Evolutionary conservation across 176 grass and related monocot species (phyloP), one percentile per base, ranked within the genome.

Genomic region (Metroxylon sagu): DNA sequence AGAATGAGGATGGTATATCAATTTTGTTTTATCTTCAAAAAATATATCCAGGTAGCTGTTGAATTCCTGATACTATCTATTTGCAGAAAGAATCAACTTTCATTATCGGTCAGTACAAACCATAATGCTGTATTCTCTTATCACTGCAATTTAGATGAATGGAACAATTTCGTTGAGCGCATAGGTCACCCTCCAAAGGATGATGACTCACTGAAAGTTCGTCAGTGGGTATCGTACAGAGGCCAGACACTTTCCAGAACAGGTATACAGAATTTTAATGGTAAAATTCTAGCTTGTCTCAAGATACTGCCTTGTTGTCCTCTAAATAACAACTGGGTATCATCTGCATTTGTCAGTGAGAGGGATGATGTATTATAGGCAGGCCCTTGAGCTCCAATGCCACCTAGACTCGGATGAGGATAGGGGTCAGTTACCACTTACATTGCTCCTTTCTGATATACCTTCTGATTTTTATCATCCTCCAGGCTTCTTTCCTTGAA

Each of bases 361-460:
- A 92, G 93, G 93, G 72, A 89, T 98, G 84, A 98, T 98, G 93
- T 98, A 98, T 73, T 98, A 98, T 25, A 83, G 74, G 60, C 72
- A 1, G 26, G 93, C 93, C 54, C 81, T 98, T 73, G 48, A 83
- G 61, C 62, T 80, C 62, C 93, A 98, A 53, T 92, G 51, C 48
- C 51, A 31, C 14, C 76, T 92, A 65, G 93, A 98, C 65, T 62
- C 26, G 18, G 64, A 15, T 56, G 16, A 21, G 5, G 64, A 81
- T 81, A 30, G 18, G 30, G 81, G 93, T 97, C 59, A 85, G 70
- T n/a, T 59, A 71, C 7, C 15, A 55, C 61, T 60, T 52, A 29
- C 65, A 43, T 26, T 73, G 30, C 18, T 12, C 35, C 51, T 54
- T n/a, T 62, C 50, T 74, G 18, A 54, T 48, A 3, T 29, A 23